A percentile compares a stretch with the other conserved stretches of the same genome.
These are phyloP conservation scores for Ganoderma lucidum DNA, from an alignment of 1,284 basidiomycete genomes.

Conservation along the genomic window DNA sequence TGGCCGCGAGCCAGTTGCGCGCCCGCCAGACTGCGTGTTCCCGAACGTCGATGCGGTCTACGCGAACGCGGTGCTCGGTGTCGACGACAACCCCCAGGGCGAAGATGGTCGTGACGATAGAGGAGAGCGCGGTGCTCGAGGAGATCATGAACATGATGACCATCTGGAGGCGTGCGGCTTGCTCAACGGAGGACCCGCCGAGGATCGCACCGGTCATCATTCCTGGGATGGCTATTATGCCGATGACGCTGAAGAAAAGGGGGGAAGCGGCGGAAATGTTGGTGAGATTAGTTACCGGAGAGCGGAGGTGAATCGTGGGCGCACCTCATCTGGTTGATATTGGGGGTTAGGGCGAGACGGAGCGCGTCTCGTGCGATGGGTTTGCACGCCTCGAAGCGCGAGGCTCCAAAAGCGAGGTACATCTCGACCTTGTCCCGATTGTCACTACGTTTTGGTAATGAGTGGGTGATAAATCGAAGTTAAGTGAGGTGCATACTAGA, in stretches of 20 bases:
- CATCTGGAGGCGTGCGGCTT: constrained; percentile 88
- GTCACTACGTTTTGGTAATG: constrained; percentile 54
- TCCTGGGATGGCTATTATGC: constrained; percentile 79
- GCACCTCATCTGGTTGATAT: constrained; percentile 87
- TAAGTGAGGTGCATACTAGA: constrained; percentile 55
- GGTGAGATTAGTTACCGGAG: background rate
- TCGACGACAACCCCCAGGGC: constrained; percentile 74
- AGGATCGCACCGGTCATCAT: constrained; percentile 94
- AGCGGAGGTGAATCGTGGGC: constrained; percentile 28
- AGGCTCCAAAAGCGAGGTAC: constrained; percentile 85
- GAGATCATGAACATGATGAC: constrained; percentile 94
- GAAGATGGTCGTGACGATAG: constrained; percentile 68
- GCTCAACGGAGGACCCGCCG: constrained; percentile 83
- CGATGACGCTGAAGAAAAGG: constrained; percentile 66
- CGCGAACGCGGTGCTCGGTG: constrained; percentile 70
- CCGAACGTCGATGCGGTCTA: constrained; percentile 66
- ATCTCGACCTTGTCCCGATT: constrained; percentile 86
- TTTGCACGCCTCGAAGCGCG: constrained; percentile 80
- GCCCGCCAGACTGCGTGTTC: constrained; percentile 58
- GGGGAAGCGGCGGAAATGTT: background rate
- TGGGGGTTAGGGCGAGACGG: constrained; percentile 80
- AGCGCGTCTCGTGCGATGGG: constrained; percentile 82
- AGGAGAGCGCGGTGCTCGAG: constrained; percentile 73
- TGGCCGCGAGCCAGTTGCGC: constrained; percentile 31
- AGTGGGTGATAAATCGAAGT: background rate